Conservation (phyloP, 2,329 filamentous ascomycete species). For the Calonectria pteridis region DNA sequence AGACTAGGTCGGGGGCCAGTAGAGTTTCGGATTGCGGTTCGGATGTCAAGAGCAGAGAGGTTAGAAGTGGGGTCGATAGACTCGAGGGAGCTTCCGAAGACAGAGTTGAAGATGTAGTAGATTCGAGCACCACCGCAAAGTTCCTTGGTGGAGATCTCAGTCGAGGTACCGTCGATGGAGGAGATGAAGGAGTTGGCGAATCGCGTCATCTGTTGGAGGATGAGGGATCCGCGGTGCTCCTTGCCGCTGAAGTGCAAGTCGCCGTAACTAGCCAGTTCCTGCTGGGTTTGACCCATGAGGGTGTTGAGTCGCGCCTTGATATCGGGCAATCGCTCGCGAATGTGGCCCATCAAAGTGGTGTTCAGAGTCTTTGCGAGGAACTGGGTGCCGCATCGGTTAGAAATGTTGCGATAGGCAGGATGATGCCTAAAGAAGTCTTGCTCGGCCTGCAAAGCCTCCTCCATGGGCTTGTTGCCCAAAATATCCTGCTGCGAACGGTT, state of each 20-base stretch:
- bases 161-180: constrained; percentile 98
- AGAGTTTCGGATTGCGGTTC: constrained; percentile 97
- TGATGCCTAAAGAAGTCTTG: constrained; percentile 97
- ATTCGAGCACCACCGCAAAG: constrained; percentile 94
- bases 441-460: constrained; percentile 90
- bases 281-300: constrained; percentile 99
- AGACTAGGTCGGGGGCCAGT: constrained; percentile 95
- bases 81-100: constrained; percentile 96
- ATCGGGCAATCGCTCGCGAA: constrained; percentile 93
- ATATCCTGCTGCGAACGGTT: constrained; percentile 99
- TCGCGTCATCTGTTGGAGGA: constrained; percentile 96
- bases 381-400: constrained; percentile 91
- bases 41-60: constrained; percentile 92
- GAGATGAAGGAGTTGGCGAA: constrained; percentile 98
- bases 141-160: constrained; percentile 98
- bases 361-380: constrained; percentile 96
- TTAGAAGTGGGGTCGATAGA: constrained; percentile 97
- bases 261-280: constrained; percentile 97
- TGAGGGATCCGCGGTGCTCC: constrained; percentile 94
- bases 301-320: constrained; percentile 99
- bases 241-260: constrained; percentile 98
- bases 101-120: constrained; percentile 99
- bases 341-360: constrained; percentile 94
- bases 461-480: constrained; percentile 92
- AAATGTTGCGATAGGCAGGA: constrained; percentile 96